Conservation (phyloP, 345 rosid genomes). For the Atalantia buxifolia region DNA sequence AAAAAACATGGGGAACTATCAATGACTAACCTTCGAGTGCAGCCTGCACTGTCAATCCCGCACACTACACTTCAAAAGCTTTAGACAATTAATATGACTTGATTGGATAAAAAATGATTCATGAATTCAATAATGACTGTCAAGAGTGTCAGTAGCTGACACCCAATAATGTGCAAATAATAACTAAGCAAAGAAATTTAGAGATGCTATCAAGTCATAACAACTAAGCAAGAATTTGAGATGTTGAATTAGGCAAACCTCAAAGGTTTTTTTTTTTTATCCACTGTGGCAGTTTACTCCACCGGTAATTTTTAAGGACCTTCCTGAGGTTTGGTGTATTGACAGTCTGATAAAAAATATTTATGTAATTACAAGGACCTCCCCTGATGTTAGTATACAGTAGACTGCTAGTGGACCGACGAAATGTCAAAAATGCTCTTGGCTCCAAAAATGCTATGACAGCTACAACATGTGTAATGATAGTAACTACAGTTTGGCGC, state of each 20-base stretch:
- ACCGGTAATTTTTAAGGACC: no score
- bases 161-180: neutral
- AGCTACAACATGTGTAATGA: no score
- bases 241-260: constrained; percentile 32
- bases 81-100: constrained; percentile 10
- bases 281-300: constrained; percentile 15
- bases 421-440: no score
- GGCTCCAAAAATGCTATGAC: no score
- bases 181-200: neutral
- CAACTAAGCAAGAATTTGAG: neutral
- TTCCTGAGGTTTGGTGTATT: no score
- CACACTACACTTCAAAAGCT: constrained; percentile 39
- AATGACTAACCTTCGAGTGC: constrained; percentile 43
- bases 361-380: no score
- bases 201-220: neutral
- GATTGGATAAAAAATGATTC: neutral
- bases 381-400: no score
- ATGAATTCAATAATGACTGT: neutral
- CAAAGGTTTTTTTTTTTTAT: constrained; percentile 19
- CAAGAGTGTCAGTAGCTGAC: neutral
- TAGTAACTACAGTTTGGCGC: no score
- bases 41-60: constrained; percentile 31
- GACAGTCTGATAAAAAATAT: no score
- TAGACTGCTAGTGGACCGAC: no score
- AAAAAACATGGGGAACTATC: neutral